Evolutionary conservation across 2,329 filamentous ascomycete species (phyloP).

Genomic region (Drechslerella coelobrocha): DNA sequence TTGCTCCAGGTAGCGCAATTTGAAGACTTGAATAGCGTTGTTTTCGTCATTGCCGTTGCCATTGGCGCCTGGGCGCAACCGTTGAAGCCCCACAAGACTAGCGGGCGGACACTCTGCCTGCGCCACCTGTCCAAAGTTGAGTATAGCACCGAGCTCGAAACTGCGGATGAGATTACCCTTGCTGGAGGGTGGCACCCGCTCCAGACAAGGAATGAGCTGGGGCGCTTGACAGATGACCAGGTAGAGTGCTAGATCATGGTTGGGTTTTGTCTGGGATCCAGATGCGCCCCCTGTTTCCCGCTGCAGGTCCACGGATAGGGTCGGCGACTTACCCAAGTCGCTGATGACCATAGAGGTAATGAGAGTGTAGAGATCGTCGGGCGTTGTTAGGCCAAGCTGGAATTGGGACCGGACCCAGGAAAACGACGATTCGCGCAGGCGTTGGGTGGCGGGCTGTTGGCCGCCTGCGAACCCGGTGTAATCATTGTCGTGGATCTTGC

Average conservation of each 20-base stretch:
- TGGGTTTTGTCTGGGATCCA: conserved; percentile 42
- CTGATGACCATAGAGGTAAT: conserved; percentile 58
- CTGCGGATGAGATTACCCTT: conserved; percentile 56
- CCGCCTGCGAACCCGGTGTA: conserved; percentile 56
- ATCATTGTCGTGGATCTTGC: conserved; percentile 58
- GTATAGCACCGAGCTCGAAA: conserved; percentile 57
- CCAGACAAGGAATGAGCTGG: conserved; percentile 55
- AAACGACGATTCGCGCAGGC: conserved; percentile 26
- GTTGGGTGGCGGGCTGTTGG: conserved; percentile 53
- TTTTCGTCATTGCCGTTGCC: too few species aligned
- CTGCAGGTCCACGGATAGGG: conserved; percentile 54
- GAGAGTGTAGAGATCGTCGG: conserved; percentile 55
- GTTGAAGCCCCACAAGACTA: conserved; percentile 56
- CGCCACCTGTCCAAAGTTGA: conserved; percentile 59
- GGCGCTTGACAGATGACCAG: conserved; percentile 55
- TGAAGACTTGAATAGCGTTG: conserved; percentile 55
- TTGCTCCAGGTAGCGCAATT: conserved; percentile 58
- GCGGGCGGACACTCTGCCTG: conserved; percentile 58
- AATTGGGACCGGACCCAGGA: not conserved
- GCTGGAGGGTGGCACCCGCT: conserved; percentile 51
- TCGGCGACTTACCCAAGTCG: conserved; percentile 58
- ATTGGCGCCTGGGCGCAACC: too few species aligned
- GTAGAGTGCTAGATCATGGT: conserved; percentile 57
- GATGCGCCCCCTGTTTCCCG: conserved; percentile 50
- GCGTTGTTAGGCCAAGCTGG: not conserved